Evolutionary conservation across 2,329 filamentous ascomycete genomes (phyloP), one percentile per base, ranked within the genome.

Genomic region (Phoma sp.): DNA sequence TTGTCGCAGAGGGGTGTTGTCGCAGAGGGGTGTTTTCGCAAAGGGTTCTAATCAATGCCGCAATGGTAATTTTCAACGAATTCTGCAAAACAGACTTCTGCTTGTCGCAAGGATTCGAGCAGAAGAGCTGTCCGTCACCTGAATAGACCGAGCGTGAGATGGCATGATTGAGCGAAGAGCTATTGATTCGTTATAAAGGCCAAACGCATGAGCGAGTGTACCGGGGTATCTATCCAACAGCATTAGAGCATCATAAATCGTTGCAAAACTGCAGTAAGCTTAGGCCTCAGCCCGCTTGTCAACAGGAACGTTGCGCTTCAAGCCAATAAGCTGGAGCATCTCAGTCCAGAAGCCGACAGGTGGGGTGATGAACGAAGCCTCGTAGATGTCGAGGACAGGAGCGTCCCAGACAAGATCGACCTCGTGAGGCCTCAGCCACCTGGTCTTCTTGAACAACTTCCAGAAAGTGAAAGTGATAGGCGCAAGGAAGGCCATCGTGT

Each of bases 391-490:
- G 47, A 76, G 73, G 23, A 71, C 62, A 27, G 77, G 72, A 29
- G 75, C 70, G 8, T 78, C 77, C 62, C 69, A 75, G 30, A 77
- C 74, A 40, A 79, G 62, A 55, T 79, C 77, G 22, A 79, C 75
- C 65, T 89, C 82, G 4, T 77, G 67, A 2, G 74, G 73, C 14
- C 86, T 76, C 46, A 83, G 75, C 54, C 59, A 66, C 55, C 79
- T 79, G 1, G 86, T 89, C 52, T 77, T 78, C 75, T 86, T 84
- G 68, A 85, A 18, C 1, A 89, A 7, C 74, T 90, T 90, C 85
- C 86, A 90, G 62, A 78, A 78, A 18, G 81, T 47, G 67, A 82
- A 88, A 25, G 85, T 73, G 32, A 83, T 66, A 14, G 72, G 73
- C 18, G 80, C 79, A 23, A 86, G 72, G n/a, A 61, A 59, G 11